These are phyloP conservation scores for Linum usitatissimum DNA, from an alignment of 345 rosid genomes.

Conservation along the genomic window DNA sequence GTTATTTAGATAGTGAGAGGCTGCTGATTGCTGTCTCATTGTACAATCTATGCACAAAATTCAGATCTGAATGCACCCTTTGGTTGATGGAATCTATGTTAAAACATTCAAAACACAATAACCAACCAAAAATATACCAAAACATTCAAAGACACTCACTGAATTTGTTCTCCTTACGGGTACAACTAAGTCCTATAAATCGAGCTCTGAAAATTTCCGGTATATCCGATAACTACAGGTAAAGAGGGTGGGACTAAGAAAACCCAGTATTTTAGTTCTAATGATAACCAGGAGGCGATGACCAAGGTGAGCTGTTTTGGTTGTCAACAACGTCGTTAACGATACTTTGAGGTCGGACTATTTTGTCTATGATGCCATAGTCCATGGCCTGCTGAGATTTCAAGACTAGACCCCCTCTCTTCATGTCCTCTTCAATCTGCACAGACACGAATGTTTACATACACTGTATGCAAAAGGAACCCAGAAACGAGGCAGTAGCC, in stretches of 20 bases:
- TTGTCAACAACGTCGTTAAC: conserved; percentile 41
- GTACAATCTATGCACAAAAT: not conserved
- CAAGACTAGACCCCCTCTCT: conserved; percentile 58
- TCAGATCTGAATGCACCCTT: too few species aligned
- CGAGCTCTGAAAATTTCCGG: not conserved
- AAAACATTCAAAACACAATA: too few species aligned
- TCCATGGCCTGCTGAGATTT: conserved; percentile 65
- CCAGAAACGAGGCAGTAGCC: not conserved
- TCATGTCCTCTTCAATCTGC: conserved; percentile 57
- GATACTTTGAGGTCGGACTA: conserved; percentile 56
- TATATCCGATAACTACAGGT: not conserved
- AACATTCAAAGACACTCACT: too few species aligned
- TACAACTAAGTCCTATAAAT: not conserved
- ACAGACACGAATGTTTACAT: not conserved
- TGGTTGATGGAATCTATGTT: too few species aligned
- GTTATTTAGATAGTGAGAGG: not conserved
- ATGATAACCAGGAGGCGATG: conserved; percentile 13
- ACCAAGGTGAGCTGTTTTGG: conserved; percentile 48
- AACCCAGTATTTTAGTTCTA: too few species aligned
- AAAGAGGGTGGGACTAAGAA: too few species aligned
- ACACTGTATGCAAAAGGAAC: not conserved
- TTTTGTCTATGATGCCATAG: conserved; percentile 67
- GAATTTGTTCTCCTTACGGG: not conserved
- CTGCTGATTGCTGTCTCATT: not conserved
- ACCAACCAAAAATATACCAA: too few species aligned